A percentile compares a stretch with the other conserved stretches of the same genome.
phyloP scores from a whole-genome alignment of 2,329 filamentous ascomycete species.

The Penicillium sp. region DNA sequence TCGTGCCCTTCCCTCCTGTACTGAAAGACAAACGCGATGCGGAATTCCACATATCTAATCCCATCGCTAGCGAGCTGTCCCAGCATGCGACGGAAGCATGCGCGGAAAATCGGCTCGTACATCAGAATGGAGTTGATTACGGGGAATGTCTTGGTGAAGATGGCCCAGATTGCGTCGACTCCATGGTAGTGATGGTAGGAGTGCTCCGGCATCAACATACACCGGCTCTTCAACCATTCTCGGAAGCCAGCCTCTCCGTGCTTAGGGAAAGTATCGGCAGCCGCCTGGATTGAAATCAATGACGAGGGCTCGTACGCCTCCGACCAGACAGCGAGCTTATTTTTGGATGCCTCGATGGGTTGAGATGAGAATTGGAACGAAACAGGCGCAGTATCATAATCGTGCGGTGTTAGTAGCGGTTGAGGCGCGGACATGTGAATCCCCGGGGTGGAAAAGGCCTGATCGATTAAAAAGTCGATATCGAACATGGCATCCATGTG shows the following conservation, averaged over 20 bases:
- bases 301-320: conserved; percentile 57
- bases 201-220: conserved; percentile 67
- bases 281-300: conserved; percentile 56
- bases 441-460: conserved; percentile 65
- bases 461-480: conserved; percentile 70
- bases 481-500: conserved; percentile 91
- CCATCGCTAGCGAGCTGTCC: conserved; percentile 71
- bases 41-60: conserved; percentile 77
- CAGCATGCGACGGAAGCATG: conserved; percentile 69
- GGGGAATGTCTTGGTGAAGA: conserved; percentile 71
- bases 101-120: conserved; percentile 85
- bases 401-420: conserved; percentile 52
- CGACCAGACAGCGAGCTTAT: conserved; percentile 59
- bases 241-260: conserved; percentile 69
- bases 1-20: conserved; percentile 65
- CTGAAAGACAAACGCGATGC: conserved; percentile 67
- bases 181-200: conserved; percentile 76
- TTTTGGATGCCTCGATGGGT: conserved; percentile 42
- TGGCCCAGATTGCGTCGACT: conserved; percentile 76
- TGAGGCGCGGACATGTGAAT: conserved; percentile 64
- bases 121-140: conserved; percentile 71
- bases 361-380: conserved; percentile 58
- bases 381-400: conserved; percentile 54
- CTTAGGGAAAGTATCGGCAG: conserved; percentile 69
- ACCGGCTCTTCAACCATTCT: conserved; percentile 69